phyloP scores from a whole-genome alignment of 179 eudicot genomes.

The Silene vulgaris region DNA sequence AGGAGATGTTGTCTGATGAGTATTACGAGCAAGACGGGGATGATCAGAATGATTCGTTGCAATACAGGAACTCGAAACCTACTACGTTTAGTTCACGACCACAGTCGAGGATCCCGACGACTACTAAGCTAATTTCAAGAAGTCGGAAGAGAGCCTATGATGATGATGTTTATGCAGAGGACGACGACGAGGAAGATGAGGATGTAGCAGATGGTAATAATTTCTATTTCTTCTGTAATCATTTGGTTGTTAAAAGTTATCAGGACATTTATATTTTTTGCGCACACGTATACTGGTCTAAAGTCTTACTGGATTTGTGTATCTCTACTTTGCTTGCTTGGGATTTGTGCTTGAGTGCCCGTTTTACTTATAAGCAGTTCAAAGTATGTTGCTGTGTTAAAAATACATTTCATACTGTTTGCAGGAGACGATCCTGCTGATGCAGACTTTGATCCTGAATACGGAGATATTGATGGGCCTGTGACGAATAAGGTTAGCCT shows the following conservation, averaged over 20 bases:
- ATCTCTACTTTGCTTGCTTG: not conserved
- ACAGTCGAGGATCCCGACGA: conserved; percentile 36
- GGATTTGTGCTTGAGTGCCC: not conserved
- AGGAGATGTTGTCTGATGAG: conserved; percentile 97
- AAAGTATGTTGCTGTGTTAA: conserved; percentile 15
- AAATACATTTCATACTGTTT: conserved; percentile 14
- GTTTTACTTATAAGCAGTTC: not conserved
- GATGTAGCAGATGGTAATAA: conserved; percentile 54
- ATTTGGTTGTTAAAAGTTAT: not conserved
- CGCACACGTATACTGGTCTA: not conserved
- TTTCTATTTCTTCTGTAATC: not conserved
- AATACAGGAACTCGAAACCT: conserved; percentile 36
- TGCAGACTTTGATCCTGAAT: conserved; percentile 88
- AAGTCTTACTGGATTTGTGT: not conserved
- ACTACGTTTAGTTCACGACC: conserved; percentile 37
- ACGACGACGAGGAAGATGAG: conserved; percentile 58
- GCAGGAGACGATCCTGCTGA: conserved; percentile 96
- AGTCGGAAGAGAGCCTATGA: conserved; percentile 41
- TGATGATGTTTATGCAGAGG: conserved; percentile 46
- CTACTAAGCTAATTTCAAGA: conserved; percentile 30
- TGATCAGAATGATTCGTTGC: conserved; percentile 63
- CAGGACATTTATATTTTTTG: not conserved
- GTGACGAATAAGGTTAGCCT: conserved; percentile 47
- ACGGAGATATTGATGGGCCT: conserved; percentile 39
- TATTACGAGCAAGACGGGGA: conserved; percentile 94